Evolutionary conservation across 2,329 filamentous ascomycete genomes (phyloP).

Genomic region (Colletotrichum truncatum): DNA sequence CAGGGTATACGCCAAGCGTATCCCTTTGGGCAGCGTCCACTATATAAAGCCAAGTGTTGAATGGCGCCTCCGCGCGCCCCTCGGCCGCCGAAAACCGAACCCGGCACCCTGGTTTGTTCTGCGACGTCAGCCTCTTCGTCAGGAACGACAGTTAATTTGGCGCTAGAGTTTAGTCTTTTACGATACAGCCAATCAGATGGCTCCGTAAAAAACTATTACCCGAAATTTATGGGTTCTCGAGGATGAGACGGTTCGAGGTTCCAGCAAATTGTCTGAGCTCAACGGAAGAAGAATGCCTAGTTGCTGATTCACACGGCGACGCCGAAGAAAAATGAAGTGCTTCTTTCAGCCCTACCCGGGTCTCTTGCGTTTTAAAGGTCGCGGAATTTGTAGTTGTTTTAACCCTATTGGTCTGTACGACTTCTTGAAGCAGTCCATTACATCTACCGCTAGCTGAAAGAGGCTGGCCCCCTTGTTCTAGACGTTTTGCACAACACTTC

Average conservation of each 20-base stretch:
- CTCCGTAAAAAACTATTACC: not conserved
- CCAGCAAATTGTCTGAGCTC: too few relatives aligned
- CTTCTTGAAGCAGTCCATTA: too few relatives aligned
- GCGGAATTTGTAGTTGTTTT: too few relatives aligned
- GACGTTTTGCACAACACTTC: too few relatives aligned
- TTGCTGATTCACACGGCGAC: too few relatives aligned
- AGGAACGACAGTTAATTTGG: not conserved
- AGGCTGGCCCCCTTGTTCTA: too few relatives aligned
- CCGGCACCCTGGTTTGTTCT: not conserved
- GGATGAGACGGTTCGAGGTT: not conserved
- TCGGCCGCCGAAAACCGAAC: not conserved
- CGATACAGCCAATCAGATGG: not conserved
- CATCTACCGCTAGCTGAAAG: too few relatives aligned
- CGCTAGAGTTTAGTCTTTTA: slow-evolving; percentile 2
- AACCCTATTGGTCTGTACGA: too few relatives aligned
- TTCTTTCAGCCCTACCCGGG: too few relatives aligned
- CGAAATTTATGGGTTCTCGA: not conserved
- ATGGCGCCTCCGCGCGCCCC: not conserved
- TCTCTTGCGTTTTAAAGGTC: too few relatives aligned
- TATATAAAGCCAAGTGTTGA: slow-evolving; percentile 17
- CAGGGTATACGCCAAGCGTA: slow-evolving; percentile 21
- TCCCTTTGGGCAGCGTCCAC: slow-evolving; percentile 1
- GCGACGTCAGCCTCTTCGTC: not conserved
- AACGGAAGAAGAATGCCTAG: too few relatives aligned
- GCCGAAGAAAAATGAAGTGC: too few relatives aligned